Conservation (phyloP, 352 stramenopile genomes). For the Phytopythium ostracodes region DNA sequence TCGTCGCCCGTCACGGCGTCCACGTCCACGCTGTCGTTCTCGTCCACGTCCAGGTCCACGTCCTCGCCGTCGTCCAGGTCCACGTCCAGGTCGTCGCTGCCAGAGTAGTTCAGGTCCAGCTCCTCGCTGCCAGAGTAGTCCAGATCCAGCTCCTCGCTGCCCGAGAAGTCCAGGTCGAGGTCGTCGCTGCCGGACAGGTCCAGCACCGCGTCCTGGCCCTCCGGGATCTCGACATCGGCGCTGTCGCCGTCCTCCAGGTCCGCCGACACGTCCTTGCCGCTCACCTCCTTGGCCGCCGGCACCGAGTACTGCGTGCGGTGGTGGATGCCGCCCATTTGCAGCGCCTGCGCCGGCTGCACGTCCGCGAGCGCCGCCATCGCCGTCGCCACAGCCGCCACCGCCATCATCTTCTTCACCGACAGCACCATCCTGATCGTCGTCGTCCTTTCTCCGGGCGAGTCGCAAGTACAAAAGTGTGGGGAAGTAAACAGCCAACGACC, state of each 20-base stretch:
- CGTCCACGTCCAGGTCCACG: constrained; percentile 24
- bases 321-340: constrained; percentile 25
- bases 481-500: background rate
- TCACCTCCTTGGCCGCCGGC: constrained; percentile 4
- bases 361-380: constrained; percentile 19
- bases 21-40: constrained; percentile 23
- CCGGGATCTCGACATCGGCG: constrained; percentile 15
- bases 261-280: constrained; percentile 8
- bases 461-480: background rate
- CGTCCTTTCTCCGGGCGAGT: background rate
- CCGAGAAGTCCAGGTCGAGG: constrained; percentile 14
- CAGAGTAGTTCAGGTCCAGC: constrained; percentile 14
- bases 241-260: constrained; percentile 20
- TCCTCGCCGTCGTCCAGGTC: constrained; percentile 19
- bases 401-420: constrained; percentile 32
- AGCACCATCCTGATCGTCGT: constrained; percentile 24
- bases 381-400: constrained; percentile 23
- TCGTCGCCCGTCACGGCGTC: constrained; percentile 18
- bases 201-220: constrained; percentile 16
- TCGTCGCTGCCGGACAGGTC: constrained; percentile 17
- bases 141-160: constrained; percentile 18
- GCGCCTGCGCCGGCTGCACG: constrained; percentile 13
- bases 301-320: constrained; percentile 6
- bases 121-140: constrained; percentile 16
- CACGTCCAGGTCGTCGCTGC: constrained; percentile 22